Conservation (phyloP, 2,329 filamentous ascomycete species). For the Ascochyta viciae-villosae region DNA sequence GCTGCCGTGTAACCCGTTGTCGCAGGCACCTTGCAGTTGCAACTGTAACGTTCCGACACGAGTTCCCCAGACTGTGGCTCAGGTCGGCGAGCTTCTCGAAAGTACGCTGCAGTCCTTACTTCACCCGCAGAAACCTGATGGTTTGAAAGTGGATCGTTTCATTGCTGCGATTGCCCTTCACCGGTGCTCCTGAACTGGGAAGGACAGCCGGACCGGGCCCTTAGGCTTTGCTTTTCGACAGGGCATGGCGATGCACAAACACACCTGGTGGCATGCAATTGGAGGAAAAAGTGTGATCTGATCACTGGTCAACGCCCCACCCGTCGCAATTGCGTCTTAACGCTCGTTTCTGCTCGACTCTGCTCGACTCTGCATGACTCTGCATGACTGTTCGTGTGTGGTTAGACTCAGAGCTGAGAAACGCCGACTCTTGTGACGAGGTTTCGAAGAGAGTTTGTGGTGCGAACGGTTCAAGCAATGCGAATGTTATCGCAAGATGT, state of each 20-base stretch:
- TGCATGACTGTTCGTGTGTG: constrained; percentile 2
- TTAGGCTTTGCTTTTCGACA: constrained; percentile 8
- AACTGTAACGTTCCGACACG: constrained; percentile 20
- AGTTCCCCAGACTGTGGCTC: constrained; percentile 29
- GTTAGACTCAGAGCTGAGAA: background rate
- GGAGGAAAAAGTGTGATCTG: constrained; percentile 11
- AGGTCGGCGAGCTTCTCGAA: constrained; percentile 34
- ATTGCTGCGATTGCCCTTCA: constrained; percentile 2
- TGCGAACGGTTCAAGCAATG: background rate
- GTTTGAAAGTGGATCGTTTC: background rate
- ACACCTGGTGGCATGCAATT: constrained; percentile 6
- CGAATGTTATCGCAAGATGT: background rate
- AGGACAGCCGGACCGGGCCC: constrained; percentile 12
- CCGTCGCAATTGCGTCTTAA: constrained; percentile 1
- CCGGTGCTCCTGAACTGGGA: background rate
- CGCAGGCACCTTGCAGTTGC: constrained; percentile 13
- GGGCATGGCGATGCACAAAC: constrained; percentile 1
- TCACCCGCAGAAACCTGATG: constrained; percentile 9
- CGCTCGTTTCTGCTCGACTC: constrained; percentile 5
- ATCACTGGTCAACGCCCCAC: constrained; percentile 7
- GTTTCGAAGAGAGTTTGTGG: background rate
- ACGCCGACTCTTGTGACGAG: background rate
- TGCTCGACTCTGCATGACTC: constrained; percentile 2
- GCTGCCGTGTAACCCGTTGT: constrained; percentile 18
- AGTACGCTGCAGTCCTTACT: constrained; percentile 11